Base-by-base conservation (phyloP, 805 yeast genomes). In the Monosporozyma solicola region DNA sequence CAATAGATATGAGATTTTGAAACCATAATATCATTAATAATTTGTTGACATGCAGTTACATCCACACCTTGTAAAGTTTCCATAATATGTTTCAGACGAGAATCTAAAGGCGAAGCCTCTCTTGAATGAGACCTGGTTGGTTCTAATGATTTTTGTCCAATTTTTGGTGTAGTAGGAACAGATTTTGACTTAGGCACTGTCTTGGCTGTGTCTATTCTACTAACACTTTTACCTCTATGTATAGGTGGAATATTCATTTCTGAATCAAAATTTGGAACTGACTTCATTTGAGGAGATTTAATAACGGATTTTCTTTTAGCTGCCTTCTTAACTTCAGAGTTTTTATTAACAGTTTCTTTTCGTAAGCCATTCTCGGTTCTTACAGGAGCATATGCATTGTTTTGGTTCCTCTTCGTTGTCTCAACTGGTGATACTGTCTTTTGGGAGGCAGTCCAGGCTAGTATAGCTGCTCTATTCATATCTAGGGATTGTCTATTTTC, bases 1-100 rank as follows among this genome's bases (percentile, higher is more conserved):
- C 98, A 92, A 61, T 82, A 87, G 0, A 94, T 95, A 61, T 88
- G 87, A 65, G 92, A 98, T 29, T 96, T 97, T 51, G 84, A 85
- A 2, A 91, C 85, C 5, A 92, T 87, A 55, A 94, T 89, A 62
- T 92, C 98, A 58, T 85, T 86, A 54, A 91, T 73, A 53, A 92
- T 92, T 66, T 89, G 96, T 57, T 79, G 78, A 4, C 96, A 96
- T 0, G 95, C 85, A 9, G 62, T 60, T 47, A 79, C 80, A 66
- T 92, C 97, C 6, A 91, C 87, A 5, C 97, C 97, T 37, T 63
- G 61, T 27, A 68, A 51, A 9, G 64, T 61, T 1, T 57, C 58
- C 54, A 69, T 64, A 6, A 67, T 59, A 43, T 61, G 48, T n/a
- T 31, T 20, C 2, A 48, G 32, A 45, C 50, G 49, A 5, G 29